Conservation (phyloP, 73 alveolate genomes). For the Tetrahymena thermophila region DNA sequence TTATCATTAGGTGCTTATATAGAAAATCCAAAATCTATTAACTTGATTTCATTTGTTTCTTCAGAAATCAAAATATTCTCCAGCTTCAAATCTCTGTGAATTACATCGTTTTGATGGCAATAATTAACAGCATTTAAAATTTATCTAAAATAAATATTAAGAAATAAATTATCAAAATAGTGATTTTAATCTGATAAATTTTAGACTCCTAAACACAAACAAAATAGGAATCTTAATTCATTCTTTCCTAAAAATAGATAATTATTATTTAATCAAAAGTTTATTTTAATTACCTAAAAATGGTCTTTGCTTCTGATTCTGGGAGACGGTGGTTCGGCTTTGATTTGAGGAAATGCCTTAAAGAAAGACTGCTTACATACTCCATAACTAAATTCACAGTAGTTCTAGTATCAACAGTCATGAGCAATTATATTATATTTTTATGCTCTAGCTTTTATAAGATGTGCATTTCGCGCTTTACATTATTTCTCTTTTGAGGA, state of each 20-base stretch:
- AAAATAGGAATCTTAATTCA: too few relatives aligned
- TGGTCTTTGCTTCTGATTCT: slow-evolving; percentile 43
- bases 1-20: slow-evolving; percentile 36
- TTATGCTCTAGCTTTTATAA: slow-evolving; percentile 39
- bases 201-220: too few relatives aligned
- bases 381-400: slow-evolving; percentile 44
- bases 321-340: slow-evolving; percentile 4
- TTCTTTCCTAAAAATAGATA: too few relatives aligned
- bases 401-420: slow-evolving; percentile 41
- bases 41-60: slow-evolving; percentile 17
- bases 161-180: background rate
- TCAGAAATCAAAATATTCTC: slow-evolving; percentile 44
- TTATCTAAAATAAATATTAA: slow-evolving; percentile 40
- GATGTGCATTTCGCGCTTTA: slow-evolving; percentile 48
- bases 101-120: slow-evolving; percentile 46
- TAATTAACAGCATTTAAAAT: slow-evolving; percentile 48
- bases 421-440: slow-evolving; percentile 27
- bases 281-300: slow-evolving; percentile 3
- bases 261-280: too few relatives aligned
- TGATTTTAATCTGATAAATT: too few relatives aligned
- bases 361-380: slow-evolving; percentile 33
- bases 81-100: slow-evolving; percentile 53
- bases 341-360: slow-evolving; percentile 34
- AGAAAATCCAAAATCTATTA: slow-evolving; percentile 57
- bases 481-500: slow-evolving; percentile 26